phyloP scores from a whole-genome alignment of 78 protist genomes.

The Tieghemostelium lacteum region DNA sequence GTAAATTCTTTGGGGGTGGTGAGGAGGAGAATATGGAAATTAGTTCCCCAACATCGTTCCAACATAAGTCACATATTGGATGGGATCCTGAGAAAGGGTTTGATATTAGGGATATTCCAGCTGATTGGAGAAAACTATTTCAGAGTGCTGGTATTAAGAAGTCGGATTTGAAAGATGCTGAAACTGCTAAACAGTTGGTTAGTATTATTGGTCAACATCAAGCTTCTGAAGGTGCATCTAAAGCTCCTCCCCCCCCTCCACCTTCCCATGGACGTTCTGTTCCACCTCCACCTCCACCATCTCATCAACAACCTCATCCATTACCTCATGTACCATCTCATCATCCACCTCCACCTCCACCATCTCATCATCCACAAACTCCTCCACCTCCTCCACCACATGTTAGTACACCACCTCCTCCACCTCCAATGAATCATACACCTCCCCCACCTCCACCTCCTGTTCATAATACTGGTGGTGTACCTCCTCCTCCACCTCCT shows the following conservation, averaged over 20 bases:
- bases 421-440: slow-evolving; percentile 24
- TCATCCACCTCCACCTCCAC: no score
- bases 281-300: no score
- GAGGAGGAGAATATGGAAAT: slow-evolving; percentile 51
- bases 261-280: no score
- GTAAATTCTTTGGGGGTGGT: no score
- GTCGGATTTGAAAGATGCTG: slow-evolving; percentile 79
- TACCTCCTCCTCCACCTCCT: slow-evolving; percentile 83
- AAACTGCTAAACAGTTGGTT: slow-evolving; percentile 80
- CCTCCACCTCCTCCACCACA: slow-evolving; percentile 34
- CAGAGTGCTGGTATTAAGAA: slow-evolving; percentile 85
- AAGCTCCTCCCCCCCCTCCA: no score
- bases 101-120: slow-evolving; percentile 79
- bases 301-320: no score
- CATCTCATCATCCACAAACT: no score
- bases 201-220: slow-evolving; percentile 66
- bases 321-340: no score
- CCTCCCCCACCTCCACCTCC: slow-evolving; percentile 76
- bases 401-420: slow-evolving; percentile 52
- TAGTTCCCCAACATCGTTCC: slow-evolving; percentile 73
- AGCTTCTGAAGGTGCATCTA: slow-evolving; percentile 14
- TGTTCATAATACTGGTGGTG: neutral
- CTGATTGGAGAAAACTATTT: slow-evolving; percentile 82
- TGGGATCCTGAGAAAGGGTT: slow-evolving; percentile 82
- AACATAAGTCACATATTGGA: slow-evolving; percentile 81